These are phyloP conservation scores for Globisporangium nunn DNA, from an alignment of 352 stramenopile species.

Conservation along the genomic window DNA sequence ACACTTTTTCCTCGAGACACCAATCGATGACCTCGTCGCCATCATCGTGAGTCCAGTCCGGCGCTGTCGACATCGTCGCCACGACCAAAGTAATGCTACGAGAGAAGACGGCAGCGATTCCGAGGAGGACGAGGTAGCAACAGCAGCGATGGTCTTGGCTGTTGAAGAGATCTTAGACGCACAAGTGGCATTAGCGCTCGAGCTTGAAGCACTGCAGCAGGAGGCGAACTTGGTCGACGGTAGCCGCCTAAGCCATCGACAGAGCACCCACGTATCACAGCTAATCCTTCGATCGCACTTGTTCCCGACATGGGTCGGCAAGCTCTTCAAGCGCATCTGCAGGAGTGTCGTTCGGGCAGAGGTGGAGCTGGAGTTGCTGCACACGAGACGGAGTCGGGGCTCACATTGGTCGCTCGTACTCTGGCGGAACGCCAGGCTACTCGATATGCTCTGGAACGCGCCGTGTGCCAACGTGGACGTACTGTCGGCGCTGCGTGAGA, in stretches of 20 bases:
- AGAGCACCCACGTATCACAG: constrained; percentile 16
- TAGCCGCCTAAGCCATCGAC: constrained; percentile 9
- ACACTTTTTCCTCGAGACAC: constrained; percentile 16
- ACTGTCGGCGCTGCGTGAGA: constrained; percentile 18
- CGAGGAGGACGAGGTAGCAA: neutral
- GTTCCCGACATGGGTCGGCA: constrained; percentile 23
- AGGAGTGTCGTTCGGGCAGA: constrained; percentile 18
- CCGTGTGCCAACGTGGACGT: constrained; percentile 10
- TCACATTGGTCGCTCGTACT: constrained; percentile 32
- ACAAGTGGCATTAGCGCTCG: constrained; percentile 38
- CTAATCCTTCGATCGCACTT: constrained; percentile 14
- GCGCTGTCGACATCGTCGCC: neutral
- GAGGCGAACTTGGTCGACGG: constrained; percentile 16
- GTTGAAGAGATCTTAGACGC: constrained; percentile 39
- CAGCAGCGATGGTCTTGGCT: constrained; percentile 3
- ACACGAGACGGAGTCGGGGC: neutral
- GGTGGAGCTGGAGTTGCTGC: constrained; percentile 6
- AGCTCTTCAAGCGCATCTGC: constrained; percentile 41
- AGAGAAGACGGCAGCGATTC: neutral
- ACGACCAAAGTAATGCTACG: neutral
- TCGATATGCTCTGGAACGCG: constrained; percentile 29
- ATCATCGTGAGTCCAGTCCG: constrained; percentile 9
- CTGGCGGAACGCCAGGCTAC: constrained; percentile 34
- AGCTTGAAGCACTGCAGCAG: constrained; percentile 28
- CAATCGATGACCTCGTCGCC: constrained; percentile 9